Base-by-base conservation (phyloP, 805 yeast genomes). In the Cyberlindnera maritima region DNA sequence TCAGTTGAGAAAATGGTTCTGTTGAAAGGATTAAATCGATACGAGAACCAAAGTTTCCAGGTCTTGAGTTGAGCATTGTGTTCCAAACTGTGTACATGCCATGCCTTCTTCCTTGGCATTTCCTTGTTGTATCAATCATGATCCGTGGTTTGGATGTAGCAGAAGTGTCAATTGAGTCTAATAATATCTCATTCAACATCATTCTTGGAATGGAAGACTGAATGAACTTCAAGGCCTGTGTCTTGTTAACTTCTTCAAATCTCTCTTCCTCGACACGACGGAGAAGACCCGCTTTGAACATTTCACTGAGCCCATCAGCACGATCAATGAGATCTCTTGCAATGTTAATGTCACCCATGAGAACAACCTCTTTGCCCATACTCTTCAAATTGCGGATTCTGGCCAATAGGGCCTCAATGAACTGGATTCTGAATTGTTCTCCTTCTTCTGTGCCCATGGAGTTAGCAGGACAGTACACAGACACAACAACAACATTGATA, bases 21-120 rank as follows among this genome's bases (percentile, higher is more conserved):
- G 85, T 75, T 0, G 76, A 65, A 7, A 90, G 63, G 6, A 92
- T 81, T 54, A 84, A 75, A 63, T 92, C 99, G 20, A 92, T 84
- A 44, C 99, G 71, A 2, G 97, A 85, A 0, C 99, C 97, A 63
- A 76, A 85, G 60, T 92, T 92, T 1, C 83, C 71, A 1, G 94
- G 90, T 26, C 99, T 68, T 18, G 86, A 76, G 55, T 85, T 85
- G 43, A 79, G 77, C 55, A 82, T 65, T 2, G 90, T 85, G 64
- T 90, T 91, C 99, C 99, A 92, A 39, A 91, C 94, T 0, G 97
- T 90, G 61, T 85, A 94, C 78, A 90, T 72, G 19, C 78, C 81
- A 58, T 76, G 61, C 40, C 81, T 69, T 18, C 84, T 65, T 1
- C 85, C 82, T 50, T 83, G 83, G 2, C 61, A 46, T 25, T 64